Conservation (phyloP, 257 asterid genomes). For the Solanum rostratum region DNA sequence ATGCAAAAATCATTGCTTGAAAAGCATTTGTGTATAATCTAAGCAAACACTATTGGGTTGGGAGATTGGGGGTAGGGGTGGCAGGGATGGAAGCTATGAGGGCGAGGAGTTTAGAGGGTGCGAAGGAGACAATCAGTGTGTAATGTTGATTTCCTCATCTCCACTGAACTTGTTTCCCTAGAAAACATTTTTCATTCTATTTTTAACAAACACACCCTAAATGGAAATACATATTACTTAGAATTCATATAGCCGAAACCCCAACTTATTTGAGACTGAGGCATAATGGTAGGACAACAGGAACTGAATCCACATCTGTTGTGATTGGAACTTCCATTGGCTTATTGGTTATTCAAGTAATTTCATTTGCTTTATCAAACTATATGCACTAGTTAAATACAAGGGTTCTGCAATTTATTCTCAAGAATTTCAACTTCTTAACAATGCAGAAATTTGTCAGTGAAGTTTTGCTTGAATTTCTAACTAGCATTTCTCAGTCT, state of each 20-base stretch:
- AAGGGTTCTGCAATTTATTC: not conserved
- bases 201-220: not conserved
- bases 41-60: not conserved
- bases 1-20: not conserved
- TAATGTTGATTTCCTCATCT: not conserved
- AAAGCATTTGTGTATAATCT: not conserved
- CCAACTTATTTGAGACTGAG: not conserved
- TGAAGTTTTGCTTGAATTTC: not conserved
- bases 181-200: not conserved
- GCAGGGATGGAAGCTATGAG: not conserved
- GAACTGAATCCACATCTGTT: not conserved
- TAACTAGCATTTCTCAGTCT: not conserved
- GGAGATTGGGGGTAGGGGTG: not conserved
- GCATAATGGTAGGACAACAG: not conserved
- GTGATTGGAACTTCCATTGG: not conserved
- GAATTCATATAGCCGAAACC: not conserved
- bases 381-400: not conserved
- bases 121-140: not conserved
- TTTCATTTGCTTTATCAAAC: not conserved
- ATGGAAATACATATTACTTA: not conserved
- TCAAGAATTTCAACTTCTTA: too few species aligned
- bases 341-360: not conserved
- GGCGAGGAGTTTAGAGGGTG: not conserved
- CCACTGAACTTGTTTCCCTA: not conserved
- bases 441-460: not conserved